These are phyloP conservation scores for Saccharomycopsis javanensis DNA, from an alignment of 805 yeast species.

Conservation along the genomic window DNA sequence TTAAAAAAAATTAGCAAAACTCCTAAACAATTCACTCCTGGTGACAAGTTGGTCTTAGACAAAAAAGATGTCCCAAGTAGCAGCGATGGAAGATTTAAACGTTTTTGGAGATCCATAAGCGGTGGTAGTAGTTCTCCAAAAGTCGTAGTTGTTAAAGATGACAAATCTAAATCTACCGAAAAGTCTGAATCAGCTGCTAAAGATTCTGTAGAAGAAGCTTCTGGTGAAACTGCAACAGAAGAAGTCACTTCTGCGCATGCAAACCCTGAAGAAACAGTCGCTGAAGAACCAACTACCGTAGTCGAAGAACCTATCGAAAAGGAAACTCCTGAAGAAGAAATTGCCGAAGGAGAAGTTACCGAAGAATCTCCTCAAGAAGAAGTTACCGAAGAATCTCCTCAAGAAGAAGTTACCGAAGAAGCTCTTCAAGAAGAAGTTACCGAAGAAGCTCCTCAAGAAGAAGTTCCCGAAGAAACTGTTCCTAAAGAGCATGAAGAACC, in stretches of 20 bases:
- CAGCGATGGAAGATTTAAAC: not conserved
- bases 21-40: constrained; percentile 13
- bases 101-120: not conserved
- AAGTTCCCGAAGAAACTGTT: not conserved
- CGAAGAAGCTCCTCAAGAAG: not conserved
- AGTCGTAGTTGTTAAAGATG: not conserved
- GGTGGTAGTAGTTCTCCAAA: not conserved
- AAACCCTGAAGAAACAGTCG: not conserved
- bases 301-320: not conserved
- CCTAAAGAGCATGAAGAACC: constrained; percentile 2
- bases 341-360: not conserved
- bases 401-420: not conserved
- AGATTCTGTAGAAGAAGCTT: not conserved
- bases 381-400: not conserved
- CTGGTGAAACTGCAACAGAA: not conserved
- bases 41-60: constrained; percentile 13
- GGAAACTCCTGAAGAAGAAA: not conserved
- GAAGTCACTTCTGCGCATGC: no score
- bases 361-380: not conserved
- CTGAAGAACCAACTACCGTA: not conserved
- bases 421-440: not conserved
- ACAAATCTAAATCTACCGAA: not conserved
- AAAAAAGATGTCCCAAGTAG: not conserved
- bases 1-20: constrained; percentile 16
- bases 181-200: constrained; percentile 1